phyloP scores from a whole-genome alignment of 192 early-diverging fungal species.

The Coemansia furcata region DNA sequence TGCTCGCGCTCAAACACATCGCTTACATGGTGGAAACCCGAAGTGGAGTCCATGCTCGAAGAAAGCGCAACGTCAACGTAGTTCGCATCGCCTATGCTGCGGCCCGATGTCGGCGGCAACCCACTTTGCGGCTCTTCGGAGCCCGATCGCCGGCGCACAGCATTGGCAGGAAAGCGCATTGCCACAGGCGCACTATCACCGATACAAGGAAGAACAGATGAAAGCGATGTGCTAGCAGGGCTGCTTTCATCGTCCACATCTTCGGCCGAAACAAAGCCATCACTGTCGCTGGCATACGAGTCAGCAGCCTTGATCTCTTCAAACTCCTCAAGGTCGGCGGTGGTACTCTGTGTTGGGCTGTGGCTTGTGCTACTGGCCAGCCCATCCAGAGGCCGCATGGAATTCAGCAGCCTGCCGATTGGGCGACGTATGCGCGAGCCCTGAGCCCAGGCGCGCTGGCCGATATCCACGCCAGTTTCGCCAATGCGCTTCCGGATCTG shows the following conservation, averaged over 20 bases:
- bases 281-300: constrained; percentile 36
- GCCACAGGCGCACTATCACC: constrained; percentile 5
- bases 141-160: constrained; percentile 2
- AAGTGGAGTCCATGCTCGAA: constrained; percentile 46
- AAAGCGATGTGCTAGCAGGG: background rate
- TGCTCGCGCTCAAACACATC: constrained; percentile 33
- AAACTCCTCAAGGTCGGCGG: constrained; percentile 29
- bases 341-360: background rate
- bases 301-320: constrained; percentile 30
- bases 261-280: constrained; percentile 53
- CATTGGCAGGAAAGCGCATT: constrained; percentile 39
- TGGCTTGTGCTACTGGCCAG: background rate
- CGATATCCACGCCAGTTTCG: constrained; percentile 14
- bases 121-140: background rate
- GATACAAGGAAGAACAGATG: background rate
- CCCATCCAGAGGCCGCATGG: constrained; percentile 18
- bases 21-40: constrained; percentile 50
- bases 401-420: constrained; percentile 37
- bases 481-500: constrained; percentile 29
- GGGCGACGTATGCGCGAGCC: constrained; percentile 40
- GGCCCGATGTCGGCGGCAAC: background rate
- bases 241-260: constrained; percentile 20
- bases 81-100: constrained; percentile 16
- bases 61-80: constrained; percentile 45
- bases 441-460: constrained; percentile 21